A percentile compares a stretch with the other conserved stretches of the same genome.
phyloP scores from a whole-genome alignment of 768 basidiomycete species.

The Termitomyces eurrhizus region DNA sequence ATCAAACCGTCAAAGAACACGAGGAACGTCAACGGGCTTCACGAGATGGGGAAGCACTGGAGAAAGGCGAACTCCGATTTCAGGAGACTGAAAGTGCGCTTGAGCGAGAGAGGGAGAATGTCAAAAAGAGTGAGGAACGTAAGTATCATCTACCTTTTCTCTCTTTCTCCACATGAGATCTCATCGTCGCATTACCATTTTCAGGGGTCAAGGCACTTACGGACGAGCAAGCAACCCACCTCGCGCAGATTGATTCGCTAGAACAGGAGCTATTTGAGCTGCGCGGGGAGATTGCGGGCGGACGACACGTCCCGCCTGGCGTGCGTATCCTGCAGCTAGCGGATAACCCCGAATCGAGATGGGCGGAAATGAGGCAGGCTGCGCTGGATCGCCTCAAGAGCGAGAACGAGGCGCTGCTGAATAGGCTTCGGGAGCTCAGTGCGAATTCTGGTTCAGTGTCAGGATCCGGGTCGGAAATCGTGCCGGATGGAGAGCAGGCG shows the following conservation, averaged over 20 bases:
- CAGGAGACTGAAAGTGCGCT: slow-evolving; percentile 2
- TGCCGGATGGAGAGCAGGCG: not conserved
- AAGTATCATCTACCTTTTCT: not conserved
- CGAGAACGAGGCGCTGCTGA: slow-evolving; percentile 84
- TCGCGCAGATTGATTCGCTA: slow-evolving; percentile 60
- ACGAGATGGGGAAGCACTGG: not conserved
- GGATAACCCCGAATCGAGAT: slow-evolving; percentile 63
- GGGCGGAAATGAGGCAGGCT: slow-evolving; percentile 71
- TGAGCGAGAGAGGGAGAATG: slow-evolving; percentile 9
- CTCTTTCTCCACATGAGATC: not conserved
- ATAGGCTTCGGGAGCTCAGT: slow-evolving; percentile 54
- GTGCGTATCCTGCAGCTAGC: slow-evolving; percentile 12
- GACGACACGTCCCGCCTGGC: slow-evolving; percentile 43
- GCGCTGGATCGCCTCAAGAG: slow-evolving; percentile 70
- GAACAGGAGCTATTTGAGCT: slow-evolving; percentile 80
- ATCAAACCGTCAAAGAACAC: not conserved
- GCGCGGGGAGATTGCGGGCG: slow-evolving; percentile 69
- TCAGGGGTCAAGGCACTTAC: slow-evolving; percentile 44
- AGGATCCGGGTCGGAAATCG: not conserved
- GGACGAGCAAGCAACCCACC: slow-evolving; percentile 31
- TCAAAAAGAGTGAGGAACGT: slow-evolving; percentile 10
- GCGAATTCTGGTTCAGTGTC: not conserved
- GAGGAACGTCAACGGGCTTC: not conserved
- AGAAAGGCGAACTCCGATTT: not conserved
- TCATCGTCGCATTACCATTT: not conserved